phyloP scores from a whole-genome alignment of 2,329 filamentous ascomycete genomes.

The Calonectria honghensis region DNA sequence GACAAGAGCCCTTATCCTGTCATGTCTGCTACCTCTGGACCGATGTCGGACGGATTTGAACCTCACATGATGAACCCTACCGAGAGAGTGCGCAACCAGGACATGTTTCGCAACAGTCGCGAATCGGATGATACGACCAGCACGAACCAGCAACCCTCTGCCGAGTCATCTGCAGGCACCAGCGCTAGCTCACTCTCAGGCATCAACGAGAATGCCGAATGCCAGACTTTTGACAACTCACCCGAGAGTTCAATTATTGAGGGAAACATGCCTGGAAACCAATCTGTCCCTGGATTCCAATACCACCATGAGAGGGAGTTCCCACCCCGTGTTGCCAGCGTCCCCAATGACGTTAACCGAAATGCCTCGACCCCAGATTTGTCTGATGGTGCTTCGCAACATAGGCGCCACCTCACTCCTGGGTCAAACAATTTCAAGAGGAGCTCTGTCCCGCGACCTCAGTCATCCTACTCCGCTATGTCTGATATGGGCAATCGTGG shows the following conservation, averaged over 20 bases:
- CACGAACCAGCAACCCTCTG: constrained; percentile 69
- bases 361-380: constrained; percentile 72
- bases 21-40: constrained; percentile 44
- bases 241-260: constrained; percentile 71
- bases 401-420: constrained; percentile 79
- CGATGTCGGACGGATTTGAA: constrained; percentile 55
- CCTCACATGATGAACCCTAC: constrained; percentile 58
- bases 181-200: constrained; percentile 75
- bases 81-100: constrained; percentile 58
- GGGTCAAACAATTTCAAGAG: constrained; percentile 72
- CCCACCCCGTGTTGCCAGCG: constrained; percentile 64
- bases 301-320: constrained; percentile 76
- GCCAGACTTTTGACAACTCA: constrained; percentile 66
- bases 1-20: constrained; percentile 43
- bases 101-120: constrained; percentile 69
- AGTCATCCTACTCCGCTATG: constrained; percentile 84
- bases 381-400: constrained; percentile 68
- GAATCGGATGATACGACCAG: constrained; percentile 72
- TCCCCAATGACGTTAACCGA: constrained; percentile 65
- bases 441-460: constrained; percentile 79
- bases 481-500: constrained; percentile 81
- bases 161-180: constrained; percentile 72
- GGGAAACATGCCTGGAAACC: constrained; percentile 63
- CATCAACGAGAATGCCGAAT: constrained; percentile 68
- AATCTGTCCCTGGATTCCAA: constrained; percentile 74